Conservation (phyloP, 2,329 filamentous ascomycete genomes). For the Botrytis hyacinthi region DNA sequence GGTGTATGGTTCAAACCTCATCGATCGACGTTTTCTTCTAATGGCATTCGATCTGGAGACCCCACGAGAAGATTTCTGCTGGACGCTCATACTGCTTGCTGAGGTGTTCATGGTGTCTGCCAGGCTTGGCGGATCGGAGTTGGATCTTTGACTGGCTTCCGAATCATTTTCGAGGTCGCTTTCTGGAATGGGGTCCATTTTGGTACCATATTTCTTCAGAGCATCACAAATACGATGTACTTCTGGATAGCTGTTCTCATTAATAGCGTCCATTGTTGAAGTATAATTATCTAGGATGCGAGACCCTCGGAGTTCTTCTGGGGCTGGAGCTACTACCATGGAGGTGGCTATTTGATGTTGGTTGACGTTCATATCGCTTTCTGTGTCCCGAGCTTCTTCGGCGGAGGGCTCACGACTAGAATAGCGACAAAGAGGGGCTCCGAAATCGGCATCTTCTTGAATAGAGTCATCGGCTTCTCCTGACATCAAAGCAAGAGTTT, state of each 20-base stretch:
- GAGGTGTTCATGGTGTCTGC: neutral
- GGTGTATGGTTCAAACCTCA: neutral
- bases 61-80: neutral
- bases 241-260: neutral
- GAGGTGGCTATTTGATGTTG: neutral
- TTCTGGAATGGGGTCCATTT: neutral
- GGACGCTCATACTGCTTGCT: neutral
- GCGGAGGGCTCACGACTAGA: neutral
- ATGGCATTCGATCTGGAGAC: neutral
- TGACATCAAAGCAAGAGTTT: neutral
- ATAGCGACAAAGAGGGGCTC: neutral
- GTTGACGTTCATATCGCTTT: neutral
- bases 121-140: neutral
- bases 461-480: neutral
- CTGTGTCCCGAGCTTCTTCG: neutral
- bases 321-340: neutral
- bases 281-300: neutral
- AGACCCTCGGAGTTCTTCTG: neutral
- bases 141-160: neutral
- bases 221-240: accelerated
- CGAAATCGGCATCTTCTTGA: neutral
- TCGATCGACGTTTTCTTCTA: neutral
- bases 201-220: accelerated
- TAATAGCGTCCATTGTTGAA: accelerated
- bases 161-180: neutral